Conservation (phyloP, 805 yeast species). For the Wickerhamomyces xylosicus region DNA sequence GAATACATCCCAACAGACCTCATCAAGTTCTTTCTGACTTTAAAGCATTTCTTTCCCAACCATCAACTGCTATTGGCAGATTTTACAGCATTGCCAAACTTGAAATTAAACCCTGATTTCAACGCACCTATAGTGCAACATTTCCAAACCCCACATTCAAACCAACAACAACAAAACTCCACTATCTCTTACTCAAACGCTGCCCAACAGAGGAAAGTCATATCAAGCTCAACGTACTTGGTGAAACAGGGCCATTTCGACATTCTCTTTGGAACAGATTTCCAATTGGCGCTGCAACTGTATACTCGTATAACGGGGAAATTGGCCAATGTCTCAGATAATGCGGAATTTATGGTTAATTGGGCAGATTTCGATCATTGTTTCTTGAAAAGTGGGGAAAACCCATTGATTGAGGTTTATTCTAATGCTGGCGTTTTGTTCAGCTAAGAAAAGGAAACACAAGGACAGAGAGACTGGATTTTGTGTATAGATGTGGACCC, state of each 20-base stretch:
- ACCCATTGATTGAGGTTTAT: conserved; percentile 74
- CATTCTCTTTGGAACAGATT: conserved; percentile 81
- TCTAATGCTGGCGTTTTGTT: conserved; percentile 54
- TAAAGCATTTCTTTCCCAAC: conserved; percentile 58
- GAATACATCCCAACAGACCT: conserved; percentile 79
- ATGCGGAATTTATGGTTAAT: conserved; percentile 49
- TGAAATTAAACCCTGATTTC: conserved; percentile 36
- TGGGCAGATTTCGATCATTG: conserved; percentile 69
- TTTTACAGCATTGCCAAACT: conserved; percentile 35
- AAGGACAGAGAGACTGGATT: too few species aligned
- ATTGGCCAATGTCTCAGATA: conserved; percentile 41
- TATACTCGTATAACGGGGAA: conserved; percentile 59
- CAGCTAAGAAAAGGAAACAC: not conserved
- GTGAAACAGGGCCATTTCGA: conserved; percentile 81
- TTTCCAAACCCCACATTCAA: conserved; percentile 55
- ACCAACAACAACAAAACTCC: too few species aligned
- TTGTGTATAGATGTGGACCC: too few species aligned
- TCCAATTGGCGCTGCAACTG: conserved; percentile 46
- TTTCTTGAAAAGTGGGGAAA: conserved; percentile 67
- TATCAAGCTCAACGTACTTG: conserved; percentile 48
- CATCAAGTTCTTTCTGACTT: conserved; percentile 50
- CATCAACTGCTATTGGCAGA: conserved; percentile 71
- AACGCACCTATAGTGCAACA: conserved; percentile 74
- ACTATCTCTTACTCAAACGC: too few species aligned
- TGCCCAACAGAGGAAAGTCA: too few species aligned